These are phyloP conservation scores for Linum trigynum DNA, from an alignment of 345 rosid genomes.

Conservation along the genomic window DNA sequence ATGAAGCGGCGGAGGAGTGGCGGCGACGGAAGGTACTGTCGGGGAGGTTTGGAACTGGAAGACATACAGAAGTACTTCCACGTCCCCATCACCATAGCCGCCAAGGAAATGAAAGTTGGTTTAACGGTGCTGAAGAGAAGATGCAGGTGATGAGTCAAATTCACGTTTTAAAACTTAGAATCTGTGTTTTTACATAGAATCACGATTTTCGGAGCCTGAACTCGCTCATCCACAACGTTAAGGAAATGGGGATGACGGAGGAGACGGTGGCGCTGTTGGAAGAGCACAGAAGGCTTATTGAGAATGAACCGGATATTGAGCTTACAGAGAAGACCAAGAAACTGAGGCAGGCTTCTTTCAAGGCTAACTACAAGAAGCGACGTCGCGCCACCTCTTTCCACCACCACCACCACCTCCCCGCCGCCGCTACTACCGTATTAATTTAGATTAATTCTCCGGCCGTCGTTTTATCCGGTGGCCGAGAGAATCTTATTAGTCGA, in stretches of 20 bases:
- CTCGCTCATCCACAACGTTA: slow-evolving; percentile 50
- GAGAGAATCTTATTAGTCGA: too few relatives aligned
- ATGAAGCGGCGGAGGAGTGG: background rate
- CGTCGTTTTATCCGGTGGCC: too few relatives aligned
- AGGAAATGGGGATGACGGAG: slow-evolving; percentile 38
- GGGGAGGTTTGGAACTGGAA: slow-evolving; percentile 26
- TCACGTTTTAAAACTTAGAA: too few relatives aligned
- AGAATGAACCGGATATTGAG: slow-evolving; percentile 35
- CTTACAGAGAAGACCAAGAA: slow-evolving; percentile 39
- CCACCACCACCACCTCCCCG: background rate
- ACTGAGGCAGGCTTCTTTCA: slow-evolving; percentile 57
- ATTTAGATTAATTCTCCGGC: too few relatives aligned
- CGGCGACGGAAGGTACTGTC: background rate
- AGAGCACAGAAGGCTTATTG: slow-evolving; percentile 38
- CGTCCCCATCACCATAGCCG: slow-evolving; percentile 54
- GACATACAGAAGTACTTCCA: slow-evolving; percentile 48
- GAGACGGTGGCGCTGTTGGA: slow-evolving; percentile 35
- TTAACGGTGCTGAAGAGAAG: slow-evolving; percentile 63
- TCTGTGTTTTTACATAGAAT: too few relatives aligned
- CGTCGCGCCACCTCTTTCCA: slow-evolving; percentile 11
- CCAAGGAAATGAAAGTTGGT: slow-evolving; percentile 60
- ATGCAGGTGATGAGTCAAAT: too few relatives aligned
- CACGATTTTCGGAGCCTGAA: slow-evolving; percentile 33
- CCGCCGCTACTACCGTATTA: too few relatives aligned
- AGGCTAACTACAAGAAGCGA: slow-evolving; percentile 51